These are phyloP conservation scores for Moricandia moricandioides DNA, from an alignment of 345 rosid genomes.

Conservation along the genomic window DNA sequence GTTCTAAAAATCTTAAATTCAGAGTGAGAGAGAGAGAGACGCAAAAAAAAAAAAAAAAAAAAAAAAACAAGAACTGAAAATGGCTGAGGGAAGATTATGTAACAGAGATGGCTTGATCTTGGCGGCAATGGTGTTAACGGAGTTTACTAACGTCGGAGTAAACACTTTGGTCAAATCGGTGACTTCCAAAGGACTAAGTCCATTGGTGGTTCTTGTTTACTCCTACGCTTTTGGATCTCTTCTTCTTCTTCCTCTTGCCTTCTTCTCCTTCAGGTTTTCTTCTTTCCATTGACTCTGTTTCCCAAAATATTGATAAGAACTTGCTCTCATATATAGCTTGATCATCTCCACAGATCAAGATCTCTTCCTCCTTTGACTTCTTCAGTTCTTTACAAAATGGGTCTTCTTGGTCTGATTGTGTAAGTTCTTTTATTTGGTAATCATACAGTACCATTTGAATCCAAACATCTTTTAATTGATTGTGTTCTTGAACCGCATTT, in stretches of 20 bases:
- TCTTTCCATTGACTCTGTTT: constrained; percentile 14
- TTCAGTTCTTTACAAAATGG: constrained; percentile 25
- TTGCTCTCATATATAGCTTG: neutral
- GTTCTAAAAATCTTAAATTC: neutral
- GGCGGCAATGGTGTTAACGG: constrained; percentile 30
- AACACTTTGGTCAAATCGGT: constrained; percentile 38
- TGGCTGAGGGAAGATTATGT: constrained; percentile 19
- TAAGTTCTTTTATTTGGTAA: neutral
- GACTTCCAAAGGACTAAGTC: constrained; percentile 36
- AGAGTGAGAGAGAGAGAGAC: neutral
- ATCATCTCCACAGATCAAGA: constrained; percentile 28
- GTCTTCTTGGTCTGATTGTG: constrained; percentile 34
- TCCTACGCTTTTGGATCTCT: constrained; percentile 30
- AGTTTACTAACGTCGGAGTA: constrained; percentile 28
- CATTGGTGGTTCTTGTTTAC: constrained; percentile 32
- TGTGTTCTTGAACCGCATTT: neutral
- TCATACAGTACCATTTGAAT: neutral
- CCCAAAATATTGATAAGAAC: neutral
- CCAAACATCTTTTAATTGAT: neutral
- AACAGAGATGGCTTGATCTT: constrained; percentile 24
- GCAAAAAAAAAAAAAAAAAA: neutral
- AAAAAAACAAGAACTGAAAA: neutral
- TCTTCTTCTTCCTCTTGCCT: constrained; percentile 34
- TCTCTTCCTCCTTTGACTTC: constrained; percentile 36
- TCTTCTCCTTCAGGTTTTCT: constrained; percentile 31